These are phyloP conservation scores for Populus euphratica DNA, from an alignment of 345 rosid genomes.

Conservation along the genomic window DNA sequence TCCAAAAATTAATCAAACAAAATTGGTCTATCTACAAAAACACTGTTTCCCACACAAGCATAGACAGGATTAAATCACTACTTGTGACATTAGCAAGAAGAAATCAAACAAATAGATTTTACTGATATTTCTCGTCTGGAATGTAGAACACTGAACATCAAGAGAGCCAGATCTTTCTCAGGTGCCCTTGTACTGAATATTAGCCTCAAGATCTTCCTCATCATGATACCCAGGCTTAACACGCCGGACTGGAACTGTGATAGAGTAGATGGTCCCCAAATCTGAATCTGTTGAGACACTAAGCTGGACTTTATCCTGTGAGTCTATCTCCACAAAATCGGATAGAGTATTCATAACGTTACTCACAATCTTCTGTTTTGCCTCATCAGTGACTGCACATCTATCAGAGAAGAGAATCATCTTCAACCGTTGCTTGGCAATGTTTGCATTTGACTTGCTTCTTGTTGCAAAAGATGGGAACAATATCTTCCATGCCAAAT, in stretches of 20 bases:
- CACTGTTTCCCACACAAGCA: neutral
- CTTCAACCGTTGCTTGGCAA: slow-evolving; percentile 90
- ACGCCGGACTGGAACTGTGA: slow-evolving; percentile 82
- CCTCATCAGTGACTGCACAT: slow-evolving; percentile 87
- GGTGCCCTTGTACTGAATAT: slow-evolving; percentile 65
- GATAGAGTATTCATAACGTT: slow-evolving; percentile 71
- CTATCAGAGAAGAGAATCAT: slow-evolving; percentile 97
- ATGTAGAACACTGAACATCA: slow-evolving; percentile 78
- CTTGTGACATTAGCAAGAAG: neutral
- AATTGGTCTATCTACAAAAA: neutral
- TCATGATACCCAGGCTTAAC: slow-evolving; percentile 79
- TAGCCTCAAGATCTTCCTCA: slow-evolving; percentile 53
- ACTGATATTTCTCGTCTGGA: slow-evolving; percentile 52
- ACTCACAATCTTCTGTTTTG: slow-evolving; percentile 77
- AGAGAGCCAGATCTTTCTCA: slow-evolving; percentile 66
- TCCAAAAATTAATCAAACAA: neutral
- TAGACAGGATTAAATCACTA: neutral
- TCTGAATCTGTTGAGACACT: slow-evolving; percentile 80
- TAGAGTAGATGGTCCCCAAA: slow-evolving; percentile 86
- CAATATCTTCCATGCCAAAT: slow-evolving; percentile 84
- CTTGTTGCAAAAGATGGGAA: slow-evolving; percentile 69
- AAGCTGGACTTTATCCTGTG: slow-evolving; percentile 91
- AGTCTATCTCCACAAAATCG: slow-evolving; percentile 88
- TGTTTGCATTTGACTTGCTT: slow-evolving; percentile 83
- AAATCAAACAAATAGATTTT: neutral